Conservation (phyloP, 352 stramenopile species). For the Pythium coloratum region DNA sequence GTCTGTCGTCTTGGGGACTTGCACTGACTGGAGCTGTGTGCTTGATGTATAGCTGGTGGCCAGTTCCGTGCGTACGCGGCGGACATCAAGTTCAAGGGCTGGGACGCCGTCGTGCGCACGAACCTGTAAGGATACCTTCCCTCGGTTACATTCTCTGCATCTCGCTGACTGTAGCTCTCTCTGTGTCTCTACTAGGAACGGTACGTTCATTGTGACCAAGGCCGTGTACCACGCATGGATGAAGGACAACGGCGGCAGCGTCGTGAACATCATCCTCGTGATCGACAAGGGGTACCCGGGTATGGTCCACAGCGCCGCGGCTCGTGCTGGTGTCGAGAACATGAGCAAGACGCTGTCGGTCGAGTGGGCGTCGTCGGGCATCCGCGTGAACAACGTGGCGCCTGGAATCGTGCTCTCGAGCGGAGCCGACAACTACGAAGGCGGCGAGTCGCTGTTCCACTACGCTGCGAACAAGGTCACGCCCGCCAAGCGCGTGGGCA, state of each 20-base stretch:
- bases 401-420: constrained; percentile 83
- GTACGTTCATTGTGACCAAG: constrained; percentile 92
- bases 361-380: constrained; percentile 92
- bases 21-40: constrained; percentile 10
- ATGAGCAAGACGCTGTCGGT: constrained; percentile 92
- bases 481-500: constrained; percentile 86
- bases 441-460: constrained; percentile 84
- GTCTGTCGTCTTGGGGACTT: background rate
- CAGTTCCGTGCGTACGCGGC: constrained; percentile 91
- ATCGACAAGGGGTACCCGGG: constrained; percentile 93
- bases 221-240: constrained; percentile 92
- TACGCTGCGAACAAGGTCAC: constrained; percentile 79
- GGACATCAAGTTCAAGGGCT: constrained; percentile 90
- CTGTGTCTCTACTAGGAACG: constrained; percentile 44
- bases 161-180: background rate
- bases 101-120: constrained; percentile 90
- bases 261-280: constrained; percentile 95
- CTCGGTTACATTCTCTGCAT: background rate
- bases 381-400: constrained; percentile 94
- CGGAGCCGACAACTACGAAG: constrained; percentile 90
- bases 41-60: constrained; percentile 63
- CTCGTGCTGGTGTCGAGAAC: constrained; percentile 92
- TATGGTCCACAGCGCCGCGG: constrained; percentile 91
- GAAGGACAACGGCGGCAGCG: constrained; percentile 90
- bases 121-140: constrained; percentile 63